phyloP scores from a whole-genome alignment of 2,329 filamentous ascomycete genomes.

The Fusarium sp. region DNA sequence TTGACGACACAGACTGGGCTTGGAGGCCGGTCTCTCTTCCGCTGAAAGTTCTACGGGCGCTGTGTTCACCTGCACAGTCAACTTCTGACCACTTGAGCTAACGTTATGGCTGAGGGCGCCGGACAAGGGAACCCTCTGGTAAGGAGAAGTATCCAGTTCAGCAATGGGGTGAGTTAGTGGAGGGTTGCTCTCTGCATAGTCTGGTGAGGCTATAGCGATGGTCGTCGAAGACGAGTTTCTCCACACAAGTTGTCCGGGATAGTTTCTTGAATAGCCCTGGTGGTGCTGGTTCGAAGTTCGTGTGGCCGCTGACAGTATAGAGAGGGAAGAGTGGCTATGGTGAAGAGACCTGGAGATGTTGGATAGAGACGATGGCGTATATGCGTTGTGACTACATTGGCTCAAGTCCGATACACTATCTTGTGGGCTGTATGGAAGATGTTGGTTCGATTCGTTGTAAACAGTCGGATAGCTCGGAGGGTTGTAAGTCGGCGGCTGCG shows the following conservation, averaged over 20 bases:
- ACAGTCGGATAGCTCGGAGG: no score
- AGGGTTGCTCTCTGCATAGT: not conserved
- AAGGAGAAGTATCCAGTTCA: slow-evolving; percentile 23
- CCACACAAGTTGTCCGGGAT: slow-evolving; percentile 21
- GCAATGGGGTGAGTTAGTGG: slow-evolving; percentile 6
- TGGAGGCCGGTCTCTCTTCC: not conserved
- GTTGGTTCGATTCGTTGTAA: not conserved
- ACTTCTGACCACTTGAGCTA: not conserved
- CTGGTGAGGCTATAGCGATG: slow-evolving; percentile 1
- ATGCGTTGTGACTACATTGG: not conserved
- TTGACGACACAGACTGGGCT: not conserved
- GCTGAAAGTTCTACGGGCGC: slow-evolving; percentile 24
- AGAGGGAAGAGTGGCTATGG: not conserved
- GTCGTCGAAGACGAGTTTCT: slow-evolving; percentile 24
- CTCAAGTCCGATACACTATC: slow-evolving; percentile 5
- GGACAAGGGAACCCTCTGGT: slow-evolving; percentile 14
- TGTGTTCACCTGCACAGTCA: slow-evolving; percentile 22
- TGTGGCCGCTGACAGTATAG: not conserved
- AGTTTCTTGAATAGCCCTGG: not conserved
- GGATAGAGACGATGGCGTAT: slow-evolving; percentile 3
- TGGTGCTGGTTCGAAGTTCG: not conserved
- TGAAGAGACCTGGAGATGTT: not conserved
- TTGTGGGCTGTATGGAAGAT: not conserved
- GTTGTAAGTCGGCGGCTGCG: not conserved
- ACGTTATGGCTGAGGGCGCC: not conserved